phyloP scores from a whole-genome alignment of 176 grass and related monocot genomes.

The Areca catechu region DNA sequence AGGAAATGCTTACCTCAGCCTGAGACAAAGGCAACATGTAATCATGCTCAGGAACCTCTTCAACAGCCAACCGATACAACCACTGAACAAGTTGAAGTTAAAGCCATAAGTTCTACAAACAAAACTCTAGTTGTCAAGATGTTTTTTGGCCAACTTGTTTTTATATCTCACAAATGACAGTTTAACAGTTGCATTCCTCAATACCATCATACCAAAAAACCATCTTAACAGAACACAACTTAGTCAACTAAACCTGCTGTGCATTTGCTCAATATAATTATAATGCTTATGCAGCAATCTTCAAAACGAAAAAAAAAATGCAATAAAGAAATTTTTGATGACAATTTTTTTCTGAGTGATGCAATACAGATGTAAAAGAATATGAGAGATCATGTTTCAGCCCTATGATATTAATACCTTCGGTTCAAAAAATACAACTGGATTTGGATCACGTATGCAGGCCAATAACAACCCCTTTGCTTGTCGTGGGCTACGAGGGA shows the following conservation, averaged over 20 bases:
- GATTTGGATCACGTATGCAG: constrained; percentile 90
- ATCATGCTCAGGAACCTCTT: constrained; percentile 84
- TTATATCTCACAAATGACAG: no score
- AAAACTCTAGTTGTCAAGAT: no score
- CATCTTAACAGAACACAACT: no score
- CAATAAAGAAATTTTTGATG: not conserved
- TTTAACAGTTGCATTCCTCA: no score
- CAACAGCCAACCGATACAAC: constrained; percentile 79
- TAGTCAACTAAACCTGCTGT: no score
- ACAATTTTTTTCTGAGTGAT: not conserved
- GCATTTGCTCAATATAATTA: no score
- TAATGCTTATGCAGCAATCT: no score
- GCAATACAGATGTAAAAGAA: not conserved
- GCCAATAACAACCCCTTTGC: constrained; percentile 86
- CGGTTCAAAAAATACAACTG: constrained; percentile 91
- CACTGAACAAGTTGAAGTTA: constrained; percentile 37
- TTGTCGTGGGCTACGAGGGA: constrained; percentile 72
- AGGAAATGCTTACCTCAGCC: constrained; percentile 55
- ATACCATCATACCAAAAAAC: no score
- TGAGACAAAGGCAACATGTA: constrained; percentile 84
- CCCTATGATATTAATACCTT: constrained; percentile 38
- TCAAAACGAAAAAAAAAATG: no score
- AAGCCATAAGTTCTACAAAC: no score
- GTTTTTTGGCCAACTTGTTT: no score
- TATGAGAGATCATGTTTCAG: not conserved